Conservation (phyloP, 306 rosid genomes). For the Glycine latifolia region DNA sequence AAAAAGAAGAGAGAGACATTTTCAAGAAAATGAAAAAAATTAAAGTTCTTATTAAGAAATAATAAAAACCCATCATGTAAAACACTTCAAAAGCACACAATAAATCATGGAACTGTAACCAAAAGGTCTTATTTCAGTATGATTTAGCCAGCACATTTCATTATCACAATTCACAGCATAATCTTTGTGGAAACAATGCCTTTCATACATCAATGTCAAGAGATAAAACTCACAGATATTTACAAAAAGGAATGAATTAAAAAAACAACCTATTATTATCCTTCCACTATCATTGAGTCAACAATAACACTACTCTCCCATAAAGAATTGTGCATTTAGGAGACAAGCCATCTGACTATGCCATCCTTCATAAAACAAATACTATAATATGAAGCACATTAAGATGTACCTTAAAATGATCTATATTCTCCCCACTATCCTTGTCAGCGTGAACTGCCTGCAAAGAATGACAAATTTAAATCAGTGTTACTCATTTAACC, state of each 20-base stretch:
- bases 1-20: background rate
- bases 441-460: constrained; percentile 81
- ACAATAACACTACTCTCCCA: constrained; percentile 10
- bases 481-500: constrained; percentile 14
- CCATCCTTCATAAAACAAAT: constrained; percentile 32
- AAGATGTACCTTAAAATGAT: constrained; percentile 73
- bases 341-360: constrained; percentile 28
- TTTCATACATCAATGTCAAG: constrained; percentile 6
- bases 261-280: background rate
- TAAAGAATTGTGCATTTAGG: constrained; percentile 9
- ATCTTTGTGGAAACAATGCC: background rate
- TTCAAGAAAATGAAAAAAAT: constrained; percentile 5
- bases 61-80: constrained; percentile 4
- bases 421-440: constrained; percentile 75
- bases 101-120: constrained; percentile 26
- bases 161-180: background rate
- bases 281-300: background rate
- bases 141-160: constrained; percentile 25
- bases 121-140: constrained; percentile 9
- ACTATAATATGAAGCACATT: background rate
- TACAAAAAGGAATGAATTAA: background rate
- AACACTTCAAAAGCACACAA: constrained; percentile 7
- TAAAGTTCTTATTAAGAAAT: background rate
- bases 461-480: constrained; percentile 38
- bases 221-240: constrained; percentile 27